Conservation (phyloP, 768 basidiomycete genomes). For the Cystofilobasidium macerans region DNA sequence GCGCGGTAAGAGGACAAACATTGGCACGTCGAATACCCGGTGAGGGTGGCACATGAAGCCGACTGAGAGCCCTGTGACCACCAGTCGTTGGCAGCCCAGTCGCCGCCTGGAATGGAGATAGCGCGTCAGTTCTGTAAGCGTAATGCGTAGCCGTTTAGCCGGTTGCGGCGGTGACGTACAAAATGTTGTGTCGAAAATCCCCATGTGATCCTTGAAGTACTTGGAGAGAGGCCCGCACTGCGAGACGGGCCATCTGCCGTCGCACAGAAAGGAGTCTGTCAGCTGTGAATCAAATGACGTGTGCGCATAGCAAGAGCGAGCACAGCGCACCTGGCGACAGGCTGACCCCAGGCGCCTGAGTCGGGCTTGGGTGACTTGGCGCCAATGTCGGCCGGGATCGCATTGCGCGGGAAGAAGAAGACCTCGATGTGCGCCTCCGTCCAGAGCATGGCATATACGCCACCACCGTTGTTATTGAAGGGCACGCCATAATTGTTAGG, state of each 20-base stretch:
- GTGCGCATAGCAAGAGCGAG: neutral
- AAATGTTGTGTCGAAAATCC: constrained; percentile 17
- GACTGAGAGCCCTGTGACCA: constrained; percentile 70
- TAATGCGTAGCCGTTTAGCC: neutral
- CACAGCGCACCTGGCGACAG: constrained; percentile 9
- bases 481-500: constrained; percentile 64
- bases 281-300: constrained; percentile 34
- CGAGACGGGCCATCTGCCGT: constrained; percentile 67
- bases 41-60: constrained; percentile 69
- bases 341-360: constrained; percentile 8
- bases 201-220: constrained; percentile 21
- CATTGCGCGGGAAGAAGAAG: constrained; percentile 59
- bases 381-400: constrained; percentile 65
- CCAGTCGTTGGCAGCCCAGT: constrained; percentile 80
- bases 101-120: constrained; percentile 66
- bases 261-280: constrained; percentile 67
- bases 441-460: constrained; percentile 53
- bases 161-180: neutral
- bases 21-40: constrained; percentile 68
- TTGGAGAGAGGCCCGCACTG: constrained; percentile 43
- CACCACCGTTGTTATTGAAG: constrained; percentile 76
- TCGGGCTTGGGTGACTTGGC: constrained; percentile 57
- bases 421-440: constrained; percentile 13
- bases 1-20: constrained; percentile 27
- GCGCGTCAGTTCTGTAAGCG: constrained; percentile 49